Evolutionary conservation across 441 rosid species (phyloP), one percentile per base, ranked within the genome.

Genomic region (Brassica hybrid): DNA sequence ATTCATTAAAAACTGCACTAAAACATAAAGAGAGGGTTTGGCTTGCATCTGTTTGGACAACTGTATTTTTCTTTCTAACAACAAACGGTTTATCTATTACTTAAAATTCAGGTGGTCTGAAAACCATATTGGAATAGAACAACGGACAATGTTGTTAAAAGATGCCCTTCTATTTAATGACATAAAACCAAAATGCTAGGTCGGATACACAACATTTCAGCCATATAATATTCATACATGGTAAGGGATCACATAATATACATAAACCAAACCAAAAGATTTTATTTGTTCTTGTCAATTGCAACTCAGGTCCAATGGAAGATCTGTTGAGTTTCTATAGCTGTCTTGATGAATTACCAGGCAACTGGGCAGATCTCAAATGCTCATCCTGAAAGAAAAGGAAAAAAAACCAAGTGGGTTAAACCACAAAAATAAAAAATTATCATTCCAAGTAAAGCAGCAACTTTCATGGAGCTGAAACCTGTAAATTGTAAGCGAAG

Each of bases 401-500:
- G 19, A n/a, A n/a, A 56, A 14, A 48, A 43, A 1, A 75, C 3
- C 52, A 70, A 65, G 62, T 59, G 52, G 52, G 65, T 19, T 64
- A 17, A 77, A 48, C 9, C 58, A 78, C 45, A 73, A 18, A 30
- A 6, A n/a, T n/a, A 30, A 9, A 18, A 7, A 6, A 6, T 12
- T 17, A 2, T 27, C 78, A 45, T 34, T 11, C 62, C 12, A 59
- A 52, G 16, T 38, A 16, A 18, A 67, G 50, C 30, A 76, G 41
- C 30, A 3, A 13, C 25, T 7, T 13, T 68, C 30, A 71, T 2
- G 65, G 4, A 25, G 59, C 34, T 76, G 74, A 68, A 71, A 92
- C 95, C 94, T 86, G 96, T 81, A 91, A 80, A 77, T 74, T 79
- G 81, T 89, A 90, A 80, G 80, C 74, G 84, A 87, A 92, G 80